A percentile compares a stretch with the other conserved stretches of the same genome.
Evolutionary conservation across 2,329 filamentous ascomycete species (phyloP).

Genomic region (Sporothrix pallida): DNA sequence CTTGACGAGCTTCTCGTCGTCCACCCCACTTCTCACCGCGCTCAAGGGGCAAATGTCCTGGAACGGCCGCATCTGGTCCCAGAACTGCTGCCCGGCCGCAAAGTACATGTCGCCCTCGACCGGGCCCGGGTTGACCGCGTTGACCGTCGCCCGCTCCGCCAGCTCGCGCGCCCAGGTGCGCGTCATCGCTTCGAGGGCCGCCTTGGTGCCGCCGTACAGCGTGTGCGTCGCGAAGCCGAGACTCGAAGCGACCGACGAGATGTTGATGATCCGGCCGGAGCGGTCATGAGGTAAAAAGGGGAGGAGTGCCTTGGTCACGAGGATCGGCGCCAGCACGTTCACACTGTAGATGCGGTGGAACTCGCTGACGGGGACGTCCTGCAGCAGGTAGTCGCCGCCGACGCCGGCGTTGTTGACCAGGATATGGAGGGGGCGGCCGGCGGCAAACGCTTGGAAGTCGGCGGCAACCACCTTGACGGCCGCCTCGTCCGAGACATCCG

Average conservation of each 20-base stretch:
- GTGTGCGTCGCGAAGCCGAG: constrained; percentile 60
- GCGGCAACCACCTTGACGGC: background rate
- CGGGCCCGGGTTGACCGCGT: constrained; percentile 63
- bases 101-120: constrained; percentile 60
- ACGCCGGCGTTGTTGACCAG: no score
- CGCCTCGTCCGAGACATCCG: background rate
- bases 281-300: constrained; percentile 73
- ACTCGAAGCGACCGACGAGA: constrained; percentile 60
- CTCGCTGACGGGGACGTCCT: constrained; percentile 61
- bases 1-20: constrained; percentile 64
- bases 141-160: constrained; percentile 58
- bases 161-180: constrained; percentile 64
- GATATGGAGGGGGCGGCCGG: background rate
- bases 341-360: constrained; percentile 76
- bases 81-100: constrained; percentile 51
- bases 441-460: background rate
- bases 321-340: constrained; percentile 81
- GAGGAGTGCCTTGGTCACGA: constrained; percentile 74
- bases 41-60: constrained; percentile 67
- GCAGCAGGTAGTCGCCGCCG: constrained; percentile 33
- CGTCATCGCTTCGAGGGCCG: constrained; percentile 63
- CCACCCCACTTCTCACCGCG: constrained; percentile 64
- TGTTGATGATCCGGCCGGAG: constrained; percentile 61
- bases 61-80: constrained; percentile 51
- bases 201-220: constrained; percentile 64